Evolutionary conservation across 1,284 basidiomycete species (phyloP).

Genomic region (Malassezia pachydermatis): DNA sequence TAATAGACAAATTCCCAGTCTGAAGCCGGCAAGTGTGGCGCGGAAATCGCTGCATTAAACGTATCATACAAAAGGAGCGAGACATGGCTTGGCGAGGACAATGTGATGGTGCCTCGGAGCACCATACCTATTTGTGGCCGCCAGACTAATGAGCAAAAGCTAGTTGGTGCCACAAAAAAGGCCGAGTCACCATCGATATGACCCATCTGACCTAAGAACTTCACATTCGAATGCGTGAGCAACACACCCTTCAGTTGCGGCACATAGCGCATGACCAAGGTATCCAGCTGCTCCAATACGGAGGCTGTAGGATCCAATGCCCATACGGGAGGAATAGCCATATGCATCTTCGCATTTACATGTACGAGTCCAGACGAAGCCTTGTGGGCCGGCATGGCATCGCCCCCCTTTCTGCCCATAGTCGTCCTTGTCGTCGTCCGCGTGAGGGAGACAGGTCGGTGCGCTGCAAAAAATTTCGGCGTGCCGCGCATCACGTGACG

Average conservation of each 20-base stretch:
- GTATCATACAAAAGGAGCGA: conserved; percentile 83
- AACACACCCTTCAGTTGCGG: conserved; percentile 77
- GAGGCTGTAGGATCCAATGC: conserved; percentile 25
- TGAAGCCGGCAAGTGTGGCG: conserved; percentile 73
- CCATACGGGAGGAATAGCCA: conserved; percentile 39
- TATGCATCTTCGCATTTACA: conserved; percentile 30
- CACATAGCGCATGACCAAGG: conserved; percentile 57
- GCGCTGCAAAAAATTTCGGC: conserved; percentile 7
- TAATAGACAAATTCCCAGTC: conserved; percentile 77
- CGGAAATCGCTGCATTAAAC: conserved; percentile 92
- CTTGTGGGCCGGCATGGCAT: neutral
- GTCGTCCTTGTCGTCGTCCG: neutral
- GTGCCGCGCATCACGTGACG: conserved; percentile 10
- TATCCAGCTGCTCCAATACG: conserved; percentile 39
- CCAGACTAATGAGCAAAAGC: conserved; percentile 80
- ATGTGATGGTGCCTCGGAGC: conserved; percentile 77
- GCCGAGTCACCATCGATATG: conserved; percentile 74
- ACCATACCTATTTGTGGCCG: conserved; percentile 73
- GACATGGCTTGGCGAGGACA: conserved; percentile 87
- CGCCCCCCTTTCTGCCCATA: conserved; percentile 3
- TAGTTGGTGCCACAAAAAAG: conserved; percentile 65
- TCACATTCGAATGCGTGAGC: conserved; percentile 69
- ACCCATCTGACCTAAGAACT: conserved; percentile 61
- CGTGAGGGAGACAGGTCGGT: neutral
- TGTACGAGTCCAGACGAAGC: conserved; percentile 26